Evolutionary conservation across 805 yeast species (phyloP), one percentile per base, ranked within the genome.

Genomic region (Wickerhamiella siamensis): DNA sequence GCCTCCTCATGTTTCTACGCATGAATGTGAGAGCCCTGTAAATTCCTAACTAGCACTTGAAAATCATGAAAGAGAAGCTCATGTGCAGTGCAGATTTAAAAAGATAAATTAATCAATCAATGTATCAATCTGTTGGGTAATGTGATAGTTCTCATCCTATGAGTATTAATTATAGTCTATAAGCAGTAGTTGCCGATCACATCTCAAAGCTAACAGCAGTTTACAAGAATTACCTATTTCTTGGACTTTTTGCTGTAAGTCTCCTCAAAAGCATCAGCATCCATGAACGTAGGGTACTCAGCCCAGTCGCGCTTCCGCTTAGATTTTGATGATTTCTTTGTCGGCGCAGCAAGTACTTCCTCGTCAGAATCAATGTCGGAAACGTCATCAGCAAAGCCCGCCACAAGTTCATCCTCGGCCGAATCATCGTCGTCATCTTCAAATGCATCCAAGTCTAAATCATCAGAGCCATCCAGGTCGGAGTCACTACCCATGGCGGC

Each of bases 401-500:
- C 43, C 3, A 4, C 32, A 14, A 14, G 36, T 3, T 12, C 42
- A 16, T 43, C 43, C 15, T 37, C 45, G 21, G 6, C 43, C 4
- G 16, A 43, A 8, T 63, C 71, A 38, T 76, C 82, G 40, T 74
- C 81, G 22, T 78, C 82, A 14, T 81, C 76, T 22, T 69, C 69
- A 58, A 82, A 62, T 51, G 77, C 78, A 55, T 82, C 68, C 21
- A 88, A 78, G 57, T 84, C 86, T 47, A 82, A 94, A 33, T 82
- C 95, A 8, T 77, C 94, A 36, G 86, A 77, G 1, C 95, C 96
- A 64, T 38, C 70, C 51, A 64, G 51, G 33, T 60, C 68, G 19
- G 63, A 49, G n/a, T 62, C 69, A 16, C 64, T 72, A 24, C 3
- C 59, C 71, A 36, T 63, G 74, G 31, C 29, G 12, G 29, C 29